Evolutionary conservation across 345 rosid genomes (phyloP).

Genomic region (Populus simonii): DNA sequence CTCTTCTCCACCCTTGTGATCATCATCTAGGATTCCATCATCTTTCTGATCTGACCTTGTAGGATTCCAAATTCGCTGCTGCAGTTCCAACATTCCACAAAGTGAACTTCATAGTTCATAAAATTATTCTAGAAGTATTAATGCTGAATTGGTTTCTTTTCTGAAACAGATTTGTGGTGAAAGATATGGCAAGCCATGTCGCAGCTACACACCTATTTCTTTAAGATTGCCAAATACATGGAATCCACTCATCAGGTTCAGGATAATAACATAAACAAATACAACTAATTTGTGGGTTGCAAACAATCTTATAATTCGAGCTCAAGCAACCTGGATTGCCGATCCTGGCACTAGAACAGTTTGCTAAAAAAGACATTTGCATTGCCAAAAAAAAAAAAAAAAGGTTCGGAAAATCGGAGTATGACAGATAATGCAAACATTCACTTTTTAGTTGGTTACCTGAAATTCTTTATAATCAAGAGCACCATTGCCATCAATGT

Average conservation of each 20-base stretch:
- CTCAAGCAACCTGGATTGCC: background rate
- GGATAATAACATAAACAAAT: background rate
- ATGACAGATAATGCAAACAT: background rate
- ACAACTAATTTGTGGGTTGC: background rate
- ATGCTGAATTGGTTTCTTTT: background rate
- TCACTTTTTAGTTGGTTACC: conserved; percentile 39
- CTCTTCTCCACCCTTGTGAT: conserved; percentile 33
- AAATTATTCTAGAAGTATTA: background rate
- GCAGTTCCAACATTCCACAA: conserved; percentile 29
- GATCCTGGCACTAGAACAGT: background rate
- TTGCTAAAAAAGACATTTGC: background rate
- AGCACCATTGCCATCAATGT: conserved; percentile 65
- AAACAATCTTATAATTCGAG: background rate
- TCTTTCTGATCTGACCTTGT: conserved; percentile 50
- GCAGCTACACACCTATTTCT: background rate
- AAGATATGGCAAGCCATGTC: background rate
- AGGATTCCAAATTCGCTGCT: conserved; percentile 80
- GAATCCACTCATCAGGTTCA: background rate
- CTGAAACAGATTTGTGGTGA: background rate
- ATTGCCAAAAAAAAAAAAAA: background rate
- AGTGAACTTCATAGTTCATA: conserved; percentile 3
- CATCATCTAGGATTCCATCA: conserved; percentile 29
- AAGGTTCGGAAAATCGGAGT: background rate
- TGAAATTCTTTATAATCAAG: conserved; percentile 81
- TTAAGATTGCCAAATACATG: background rate